phyloP scores from a whole-genome alignment of 2,329 filamentous ascomycete species.

The Alternaria brassicicola region DNA sequence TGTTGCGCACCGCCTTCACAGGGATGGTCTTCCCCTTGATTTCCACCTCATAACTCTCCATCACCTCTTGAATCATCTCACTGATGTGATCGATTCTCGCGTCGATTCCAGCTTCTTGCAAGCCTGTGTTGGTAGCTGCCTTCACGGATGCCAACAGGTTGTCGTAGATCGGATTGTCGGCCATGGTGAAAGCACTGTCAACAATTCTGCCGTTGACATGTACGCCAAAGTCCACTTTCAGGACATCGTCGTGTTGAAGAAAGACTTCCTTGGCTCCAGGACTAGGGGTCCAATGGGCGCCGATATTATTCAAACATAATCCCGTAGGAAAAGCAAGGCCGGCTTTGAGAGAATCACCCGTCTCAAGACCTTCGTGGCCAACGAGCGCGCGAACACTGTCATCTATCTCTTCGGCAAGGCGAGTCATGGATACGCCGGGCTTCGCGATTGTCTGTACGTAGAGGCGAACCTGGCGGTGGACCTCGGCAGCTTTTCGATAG shows the following conservation, averaged over 20 bases:
- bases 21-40: slow-evolving; percentile 77
- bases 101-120: slow-evolving; percentile 89
- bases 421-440: slow-evolving; percentile 76
- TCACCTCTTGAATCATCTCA: slow-evolving; percentile 82
- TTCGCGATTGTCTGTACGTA: slow-evolving; percentile 79
- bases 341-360: slow-evolving; percentile 76
- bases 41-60: slow-evolving; percentile 90
- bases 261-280: slow-evolving; percentile 80
- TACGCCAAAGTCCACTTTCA: slow-evolving; percentile 75
- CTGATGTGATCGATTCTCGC: slow-evolving; percentile 85
- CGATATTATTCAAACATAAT: slow-evolving; percentile 80
- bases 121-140: slow-evolving; percentile 73
- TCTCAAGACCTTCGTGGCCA: slow-evolving; percentile 74
- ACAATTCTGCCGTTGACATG: slow-evolving; percentile 74
- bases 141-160: slow-evolving; percentile 68
- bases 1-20: slow-evolving; percentile 81
- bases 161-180: slow-evolving; percentile 71
- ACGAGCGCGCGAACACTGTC: slow-evolving; percentile 76
- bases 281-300: slow-evolving; percentile 85
- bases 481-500: slow-evolving; percentile 83
- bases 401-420: slow-evolving; percentile 84
- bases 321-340: slow-evolving; percentile 88
- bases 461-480: slow-evolving; percentile 82
- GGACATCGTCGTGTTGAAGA: slow-evolving; percentile 73
- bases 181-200: slow-evolving; percentile 72